Base-by-base conservation (phyloP, 208 protist genomes). In the Acanthamoeba castellanii region DNA sequence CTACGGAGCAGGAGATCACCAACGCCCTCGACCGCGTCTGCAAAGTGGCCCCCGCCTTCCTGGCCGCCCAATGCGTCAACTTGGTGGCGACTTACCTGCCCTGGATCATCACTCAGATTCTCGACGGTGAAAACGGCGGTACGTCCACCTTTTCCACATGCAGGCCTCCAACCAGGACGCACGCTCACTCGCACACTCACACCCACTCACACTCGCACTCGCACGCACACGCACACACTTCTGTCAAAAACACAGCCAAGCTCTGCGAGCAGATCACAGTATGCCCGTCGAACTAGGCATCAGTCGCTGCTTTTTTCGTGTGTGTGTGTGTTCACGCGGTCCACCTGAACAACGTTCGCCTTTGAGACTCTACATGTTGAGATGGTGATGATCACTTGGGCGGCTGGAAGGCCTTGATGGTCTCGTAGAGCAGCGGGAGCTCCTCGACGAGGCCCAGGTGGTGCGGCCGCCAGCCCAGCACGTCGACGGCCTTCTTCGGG, bases 391-490 rank as follows among this genome's bases (percentile, higher is more conserved):
- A 11, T 57, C 50, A 57, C 9, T 34, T 72, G 4, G 64, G 64
- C 64, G 8, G 72, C 81, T 13, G 18, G 37, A 61, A 55, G 64
- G 90, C 90, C 72, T 84, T 84, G 18, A 94, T 66, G 52, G 90
- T 34, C 20, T 78, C 68, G 27, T 85, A 78, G 72, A 55, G 47
- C 22, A 94, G 45, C 22, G 45, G 52, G 8, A 94, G 47, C 70
- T 94, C 90, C n/a, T 78, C 68, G 8, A 94, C 4, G 16, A 94
- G 30, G 90, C 90, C 90, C 90, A 94, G 8, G 55, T 94, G 90
- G 22, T 42, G 16, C 34, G 90, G 90, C 27, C 22, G 42, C 90
- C 90, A 94, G 30, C 90, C 90, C 30, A 94, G 68, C 90, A 94
- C 90, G 4, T 94, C 68, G 20, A 34, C 37, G n/a, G 72, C 64